Percentiles rank a stretch among this genome's conserved stretches.
Evolutionary conservation across 1,284 basidiomycete species (phyloP).

Genomic region (Leccinum fuscescens): DNA sequence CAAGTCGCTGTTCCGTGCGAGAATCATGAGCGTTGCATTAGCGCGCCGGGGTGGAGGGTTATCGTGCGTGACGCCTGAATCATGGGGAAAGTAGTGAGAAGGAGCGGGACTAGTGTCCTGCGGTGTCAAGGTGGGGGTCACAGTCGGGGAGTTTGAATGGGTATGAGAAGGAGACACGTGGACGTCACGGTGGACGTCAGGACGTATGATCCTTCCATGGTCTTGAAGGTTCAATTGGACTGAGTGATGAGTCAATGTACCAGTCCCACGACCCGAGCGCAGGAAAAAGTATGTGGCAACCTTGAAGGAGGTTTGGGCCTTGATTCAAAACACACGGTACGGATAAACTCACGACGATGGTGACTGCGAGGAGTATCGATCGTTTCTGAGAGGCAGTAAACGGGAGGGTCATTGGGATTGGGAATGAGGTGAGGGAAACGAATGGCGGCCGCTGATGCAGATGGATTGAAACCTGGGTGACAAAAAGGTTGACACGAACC

Average conservation of each 20-base stretch:
- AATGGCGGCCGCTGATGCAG: neutral
- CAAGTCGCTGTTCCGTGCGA: constrained; percentile 43
- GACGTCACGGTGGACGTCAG: neutral
- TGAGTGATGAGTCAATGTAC: constrained; percentile 5
- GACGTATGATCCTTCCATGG: neutral
- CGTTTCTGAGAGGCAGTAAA: constrained; percentile 32
- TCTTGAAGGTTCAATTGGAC: neutral
- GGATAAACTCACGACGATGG: constrained; percentile 24
- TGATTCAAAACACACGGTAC: neutral
- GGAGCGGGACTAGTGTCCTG: constrained; percentile 3
- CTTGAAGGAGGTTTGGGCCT: constrained; percentile 8
- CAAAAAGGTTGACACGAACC: neutral
- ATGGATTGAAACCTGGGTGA: neutral
- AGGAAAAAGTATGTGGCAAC: constrained; percentile 25
- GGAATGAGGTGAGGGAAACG: neutral
- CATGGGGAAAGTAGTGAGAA: constrained; percentile 6
- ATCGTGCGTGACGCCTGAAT: neutral
- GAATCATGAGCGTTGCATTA: constrained; percentile 32
- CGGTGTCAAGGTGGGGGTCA: neutral
- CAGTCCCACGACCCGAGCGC: constrained; percentile 5
- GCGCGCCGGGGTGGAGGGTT: constrained; percentile 22
- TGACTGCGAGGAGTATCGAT: constrained; percentile 27
- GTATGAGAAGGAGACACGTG: neutral
- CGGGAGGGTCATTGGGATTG: constrained; percentile 20
- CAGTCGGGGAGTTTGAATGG: neutral